A percentile compares a stretch with the other conserved stretches of the same genome.
phyloP scores from a whole-genome alignment of 2,329 filamentous ascomycete species.

The Xylariaceae sp. region DNA sequence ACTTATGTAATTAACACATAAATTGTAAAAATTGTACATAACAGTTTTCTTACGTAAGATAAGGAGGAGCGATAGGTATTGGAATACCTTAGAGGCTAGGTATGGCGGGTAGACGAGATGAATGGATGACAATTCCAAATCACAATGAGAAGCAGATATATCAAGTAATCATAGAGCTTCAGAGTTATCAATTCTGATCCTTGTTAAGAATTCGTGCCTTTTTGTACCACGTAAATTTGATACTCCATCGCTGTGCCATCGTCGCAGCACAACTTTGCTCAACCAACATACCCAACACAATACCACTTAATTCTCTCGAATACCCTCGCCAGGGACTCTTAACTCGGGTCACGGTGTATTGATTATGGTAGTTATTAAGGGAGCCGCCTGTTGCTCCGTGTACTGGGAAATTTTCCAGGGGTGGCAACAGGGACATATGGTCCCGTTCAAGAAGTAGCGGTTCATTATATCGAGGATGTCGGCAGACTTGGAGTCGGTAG shows the following conservation, averaged over 20 bases:
- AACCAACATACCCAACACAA: not conserved
- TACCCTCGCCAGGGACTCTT: not conserved
- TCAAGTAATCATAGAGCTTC: too few species aligned
- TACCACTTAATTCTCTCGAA: not conserved
- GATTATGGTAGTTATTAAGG: not conserved
- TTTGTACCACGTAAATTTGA: not conserved
- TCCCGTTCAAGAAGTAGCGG: not conserved
- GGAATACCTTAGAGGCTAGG: not conserved
- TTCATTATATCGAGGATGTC: not conserved
- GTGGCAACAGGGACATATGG: not conserved
- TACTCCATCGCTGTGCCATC: not conserved
- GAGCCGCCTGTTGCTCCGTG: not conserved
- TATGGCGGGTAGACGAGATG: not conserved
- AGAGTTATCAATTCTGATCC: not conserved
- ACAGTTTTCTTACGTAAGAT: too few species aligned
- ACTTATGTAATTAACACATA: too few species aligned
- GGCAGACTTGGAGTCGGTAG: not conserved
- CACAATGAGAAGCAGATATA: too few species aligned
- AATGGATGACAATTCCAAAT: too few species aligned
- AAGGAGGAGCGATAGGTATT: too few species aligned
- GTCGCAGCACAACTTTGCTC: not conserved
- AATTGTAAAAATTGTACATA: too few species aligned
- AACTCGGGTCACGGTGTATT: not conserved
- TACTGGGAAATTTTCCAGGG: not conserved
- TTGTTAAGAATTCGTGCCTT: not conserved